Evolutionary conservation across 768 basidiomycete genomes (phyloP), one percentile per base, ranked within the genome.

Genomic region (Phylloporus rhodoxanthus): DNA sequence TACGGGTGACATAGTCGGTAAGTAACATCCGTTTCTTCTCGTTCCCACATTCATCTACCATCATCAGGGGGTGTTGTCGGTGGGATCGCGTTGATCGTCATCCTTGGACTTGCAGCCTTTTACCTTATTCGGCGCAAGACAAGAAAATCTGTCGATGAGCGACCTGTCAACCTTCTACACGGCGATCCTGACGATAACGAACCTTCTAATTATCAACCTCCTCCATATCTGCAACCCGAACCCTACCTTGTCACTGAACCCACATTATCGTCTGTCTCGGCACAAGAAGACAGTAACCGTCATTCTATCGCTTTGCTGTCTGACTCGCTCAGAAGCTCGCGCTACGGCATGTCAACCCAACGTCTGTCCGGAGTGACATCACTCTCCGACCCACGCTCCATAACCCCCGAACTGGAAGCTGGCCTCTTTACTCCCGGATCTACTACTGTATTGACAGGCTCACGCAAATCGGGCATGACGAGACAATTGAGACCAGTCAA

Each of bases 231-330:
- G 61, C 77, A 75, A 28, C 87, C 87, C 0, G 84, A 89, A 54
- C 88, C 88, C 2, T 90, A 82, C 69, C 76, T 85, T 45, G 75
- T 86, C 4, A 76, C 85, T 0, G 82, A 82, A 39, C 81, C 84
- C 11, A 79, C 81, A 13, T 59, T 68, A 1, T 71, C 74, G 5
- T 65, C 72, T 8, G 68, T 71, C 0, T 71, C 66, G 19, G 70
- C 60, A 2, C 68, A 62, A 39, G 64, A 58, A 42, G 66, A 60
- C 43, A 58, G 50, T 33, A 61, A 30, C 11, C 57, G 56, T 9
- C 38, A 44, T 7, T 59, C 63, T 8, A 60, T 65, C 25, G 26
- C 54, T 5, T 20, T 65, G 21, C 43, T 51, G 1, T 50, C 60
- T 10, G 60, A 65, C 44, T 52, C 56, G 8, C 23, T 48, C 37